Percentiles rank a stretch among this genome's conserved stretches.
Conservation (phyloP, 306 rosid species). For the Corylus avellana region DNA sequence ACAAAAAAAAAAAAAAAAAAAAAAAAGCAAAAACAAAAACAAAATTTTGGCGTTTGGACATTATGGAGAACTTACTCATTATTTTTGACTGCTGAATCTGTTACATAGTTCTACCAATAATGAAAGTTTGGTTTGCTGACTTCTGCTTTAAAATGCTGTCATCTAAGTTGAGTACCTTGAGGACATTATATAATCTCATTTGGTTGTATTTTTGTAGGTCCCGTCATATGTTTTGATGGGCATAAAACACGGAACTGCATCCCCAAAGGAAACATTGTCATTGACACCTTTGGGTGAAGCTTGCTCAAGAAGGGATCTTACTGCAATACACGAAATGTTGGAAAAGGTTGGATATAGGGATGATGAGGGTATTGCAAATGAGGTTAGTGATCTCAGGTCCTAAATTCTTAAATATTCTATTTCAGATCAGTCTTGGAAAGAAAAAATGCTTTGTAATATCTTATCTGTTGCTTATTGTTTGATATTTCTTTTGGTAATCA, state of each 20-base stretch:
- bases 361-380: conserved; percentile 96
- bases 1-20: neutral
- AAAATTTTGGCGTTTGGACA: neutral
- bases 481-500: neutral
- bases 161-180: conserved; percentile 15
- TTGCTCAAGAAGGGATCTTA: conserved; percentile 88
- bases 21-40: neutral
- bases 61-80: conserved; percentile 1
- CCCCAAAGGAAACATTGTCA: conserved; percentile 55
- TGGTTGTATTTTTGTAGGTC: conserved; percentile 55
- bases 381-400: conserved; percentile 48
- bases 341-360: conserved; percentile 88
- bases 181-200: conserved; percentile 22
- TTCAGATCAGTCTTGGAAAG: neutral
- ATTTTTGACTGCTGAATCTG: conserved; percentile 4
- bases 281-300: conserved; percentile 91
- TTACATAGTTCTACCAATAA: conserved; percentile 1
- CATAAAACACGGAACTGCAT: conserved; percentile 54
- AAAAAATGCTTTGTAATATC: neutral
- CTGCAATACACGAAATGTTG: conserved; percentile 89
- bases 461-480: neutral
- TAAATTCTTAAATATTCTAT: neutral
- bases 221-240: conserved; percentile 74
- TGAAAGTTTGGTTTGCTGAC: conserved; percentile 32
- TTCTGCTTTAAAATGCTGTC: conserved; percentile 25